These are phyloP conservation scores for Remersonia thermophila DNA, from an alignment of 2,329 filamentous ascomycete genomes.

Conservation along the genomic window DNA sequence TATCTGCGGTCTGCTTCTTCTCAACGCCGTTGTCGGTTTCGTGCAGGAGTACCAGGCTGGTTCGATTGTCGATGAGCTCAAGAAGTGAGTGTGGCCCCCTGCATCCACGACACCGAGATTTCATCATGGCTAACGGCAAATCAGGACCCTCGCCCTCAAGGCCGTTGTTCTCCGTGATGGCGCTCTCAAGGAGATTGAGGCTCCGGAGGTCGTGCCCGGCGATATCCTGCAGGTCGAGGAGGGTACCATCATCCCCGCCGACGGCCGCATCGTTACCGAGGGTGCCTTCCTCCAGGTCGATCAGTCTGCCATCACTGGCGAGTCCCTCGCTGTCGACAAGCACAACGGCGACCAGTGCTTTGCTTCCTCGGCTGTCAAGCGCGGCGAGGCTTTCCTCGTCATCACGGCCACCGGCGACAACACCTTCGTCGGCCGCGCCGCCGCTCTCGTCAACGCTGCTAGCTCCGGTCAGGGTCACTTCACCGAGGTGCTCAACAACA, in stretches of 20 bases:
- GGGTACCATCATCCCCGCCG: conserved; percentile 83
- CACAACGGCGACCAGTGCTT: conserved; percentile 70
- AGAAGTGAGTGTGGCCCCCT: conserved; percentile 42
- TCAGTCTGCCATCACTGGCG: conserved; percentile 83
- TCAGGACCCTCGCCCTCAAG: conserved; percentile 65
- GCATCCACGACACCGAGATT: too few relatives aligned
- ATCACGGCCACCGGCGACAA: conserved; percentile 77
- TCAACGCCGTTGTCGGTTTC: conserved; percentile 80
- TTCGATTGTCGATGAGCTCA: conserved; percentile 80
- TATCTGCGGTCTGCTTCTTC: conserved; percentile 69
- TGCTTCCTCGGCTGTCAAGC: conserved; percentile 79
- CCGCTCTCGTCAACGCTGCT: conserved; percentile 71
- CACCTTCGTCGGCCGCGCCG: conserved; percentile 81
- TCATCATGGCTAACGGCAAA: too few relatives aligned
- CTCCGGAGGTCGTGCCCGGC: conserved; percentile 73
- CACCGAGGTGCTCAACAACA: conserved; percentile 80
- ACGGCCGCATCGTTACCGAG: conserved; percentile 74
- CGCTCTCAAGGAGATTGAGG: conserved; percentile 64
- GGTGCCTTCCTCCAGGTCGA: conserved; percentile 80
- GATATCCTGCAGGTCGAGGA: conserved; percentile 86
- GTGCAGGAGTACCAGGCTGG: conserved; percentile 83
- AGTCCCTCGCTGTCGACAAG: conserved; percentile 86
- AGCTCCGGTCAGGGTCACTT: conserved; percentile 69
- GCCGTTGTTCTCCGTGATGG: conserved; percentile 77
- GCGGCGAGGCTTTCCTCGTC: conserved; percentile 74